Evolutionary conservation across 116 monocot genomes (phyloP), one percentile per base, ranked within the genome.

Genomic region (Phalaenopsis hybrid): DNA sequence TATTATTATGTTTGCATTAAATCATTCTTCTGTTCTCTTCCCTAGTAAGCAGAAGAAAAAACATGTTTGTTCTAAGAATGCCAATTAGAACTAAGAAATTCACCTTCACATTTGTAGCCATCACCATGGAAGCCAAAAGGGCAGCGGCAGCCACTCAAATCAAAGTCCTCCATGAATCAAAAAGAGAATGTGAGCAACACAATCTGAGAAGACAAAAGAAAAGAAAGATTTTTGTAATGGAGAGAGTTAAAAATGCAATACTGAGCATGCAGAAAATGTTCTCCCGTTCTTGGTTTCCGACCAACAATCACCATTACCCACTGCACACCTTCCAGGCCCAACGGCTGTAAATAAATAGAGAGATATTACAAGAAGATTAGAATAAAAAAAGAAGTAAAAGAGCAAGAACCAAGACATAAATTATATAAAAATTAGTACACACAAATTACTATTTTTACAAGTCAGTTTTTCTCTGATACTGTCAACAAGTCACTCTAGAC

Each of bases 271-370:
- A 52, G 94, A 89, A 74, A 92, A 87, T 20, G 81, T 84, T 68
- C 6, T n/a, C 74, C 82, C 84, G 11, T 83, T 41, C 79, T 44
- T 87, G 6, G 90, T 90, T 50, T 86, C 92, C 6, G 86, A 85
- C 94, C 94, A 92, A 67, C 94, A 94, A 11, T 90, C 92, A 41
- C 92, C 94, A 79, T 92, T 86, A 80, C 89, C 65, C 7, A 89
- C 46, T 15, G 89, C 46, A 82, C 95, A 95, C 63, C 95, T 87
- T 85, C 86, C 95, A 67, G 92, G 95, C 21, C 95, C 95, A 50
- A 91, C 87, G 83, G 92, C 95, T 95, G 85, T 61, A 43, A 76
- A 72, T 72, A 25, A 34, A 34, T 72, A 37, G 41, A 37, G 37
- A 72, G 72, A 1, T 67, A 11, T 72, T 41, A 41, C 6, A 63